Evolutionary conservation across 2,329 filamentous ascomycete species (phyloP), one percentile per base, ranked within the genome.

Genomic region (Aspergillus japonicus): DNA sequence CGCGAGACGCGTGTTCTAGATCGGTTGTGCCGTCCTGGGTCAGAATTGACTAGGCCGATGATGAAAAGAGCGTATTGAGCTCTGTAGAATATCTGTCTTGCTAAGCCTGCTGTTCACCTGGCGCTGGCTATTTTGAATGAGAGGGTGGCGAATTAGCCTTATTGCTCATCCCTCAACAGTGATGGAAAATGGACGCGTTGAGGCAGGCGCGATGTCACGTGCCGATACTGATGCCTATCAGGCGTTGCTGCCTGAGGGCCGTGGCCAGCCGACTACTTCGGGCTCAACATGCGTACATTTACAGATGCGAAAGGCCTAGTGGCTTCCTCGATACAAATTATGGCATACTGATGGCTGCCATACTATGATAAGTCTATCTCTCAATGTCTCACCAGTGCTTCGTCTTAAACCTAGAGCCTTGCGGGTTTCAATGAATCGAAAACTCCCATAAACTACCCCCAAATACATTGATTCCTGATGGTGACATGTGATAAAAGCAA

Each of bases 141-240:
- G 66, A 64, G 62, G 70, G 67, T 68, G 64, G 65, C 66, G 68
- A 70, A 61, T 54, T 23, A 31, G 47, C 31, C 44, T 50, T 52
- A 54, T 56, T 55, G 50, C 29, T 19, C 50, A 50, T 66, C 58
- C 11, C 47, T 35, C 55, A 56, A 64, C 56, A 61, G 57, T 60
- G 35, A 55, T 42, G 56, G 31, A 54, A 57, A 59, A 49, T 56
- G 31, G 69, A 74, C 73, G 72, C 73, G 73, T 75, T 68, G 56
- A 64, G 60, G 59, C 64, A 58, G 69, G 74, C 74, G 66, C 74
- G 74, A 72, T 47, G 57, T 76, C 74, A 76, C 73, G 73, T 76
- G 74, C 2, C 23, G 55, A 8, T 44, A 16, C 2, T 19, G 39
- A 44, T 44, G 57, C 39, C 59, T 53, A 51, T 50, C 55, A 52